Evolutionary conservation across 495 filamentous ascomycete genomes (phyloP).

Genomic region (Entonaema liquescens): DNA sequence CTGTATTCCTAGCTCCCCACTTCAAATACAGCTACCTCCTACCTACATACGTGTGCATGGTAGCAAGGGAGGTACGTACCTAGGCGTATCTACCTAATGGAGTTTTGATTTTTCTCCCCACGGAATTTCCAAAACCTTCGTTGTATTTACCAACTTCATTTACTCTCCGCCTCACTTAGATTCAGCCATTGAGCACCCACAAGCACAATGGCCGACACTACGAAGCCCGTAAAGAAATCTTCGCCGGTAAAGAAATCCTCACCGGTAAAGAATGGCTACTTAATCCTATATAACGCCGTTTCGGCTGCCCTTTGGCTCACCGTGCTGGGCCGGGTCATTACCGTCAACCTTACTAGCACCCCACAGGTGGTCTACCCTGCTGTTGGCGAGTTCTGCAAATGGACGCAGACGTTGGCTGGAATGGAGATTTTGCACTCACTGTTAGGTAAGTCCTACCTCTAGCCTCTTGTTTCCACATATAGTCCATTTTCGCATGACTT

Average conservation of each 20-base stretch:
- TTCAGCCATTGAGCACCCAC: constrained; percentile 1
- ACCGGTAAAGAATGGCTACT: constrained; percentile 64
- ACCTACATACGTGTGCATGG: no score
- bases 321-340: constrained; percentile 67
- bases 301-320: constrained; percentile 78
- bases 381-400: constrained; percentile 71
- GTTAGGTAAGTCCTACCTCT: constrained; percentile 57
- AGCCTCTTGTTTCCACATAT: background rate
- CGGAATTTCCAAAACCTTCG: background rate
- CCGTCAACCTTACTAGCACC: constrained; percentile 44
- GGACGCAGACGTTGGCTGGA: constrained; percentile 82
- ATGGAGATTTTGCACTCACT: constrained; percentile 85
- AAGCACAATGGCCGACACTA: constrained; percentile 35
- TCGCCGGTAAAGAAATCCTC: constrained; percentile 54
- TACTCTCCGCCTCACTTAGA: background rate
- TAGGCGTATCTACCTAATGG: background rate
- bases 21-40: no score
- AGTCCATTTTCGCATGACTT: background rate
- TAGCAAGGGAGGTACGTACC: no score
- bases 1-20: no score
- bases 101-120: background rate
- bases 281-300: constrained; percentile 82
- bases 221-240: constrained; percentile 41
- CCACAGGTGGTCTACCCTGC: constrained; percentile 53
- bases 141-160: background rate